Evolutionary conservation across 1,139 yeast species (phyloP), one percentile per base, ranked within the genome.

Genomic region (Kodamaea sp.): DNA sequence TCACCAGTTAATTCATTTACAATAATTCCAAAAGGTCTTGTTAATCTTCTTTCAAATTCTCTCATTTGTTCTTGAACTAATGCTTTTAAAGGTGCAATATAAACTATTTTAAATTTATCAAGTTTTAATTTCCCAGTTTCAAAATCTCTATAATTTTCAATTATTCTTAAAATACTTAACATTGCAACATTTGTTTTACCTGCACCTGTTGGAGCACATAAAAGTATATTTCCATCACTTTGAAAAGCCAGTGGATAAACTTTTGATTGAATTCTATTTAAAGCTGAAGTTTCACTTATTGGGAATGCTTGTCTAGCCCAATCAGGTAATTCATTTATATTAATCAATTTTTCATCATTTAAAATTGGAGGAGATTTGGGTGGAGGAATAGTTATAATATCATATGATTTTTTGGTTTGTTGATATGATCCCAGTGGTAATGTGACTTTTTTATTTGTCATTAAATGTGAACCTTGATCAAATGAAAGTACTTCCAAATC

Each of bases 161-260:
- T 60, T 0, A 86, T 68, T 39, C 84, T 70, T 20, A 90, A 65
- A 6, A 87, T 75, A 0, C 96, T 69, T 40, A 92, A 64, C 79
- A 92, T 74, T 0, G 98, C 98, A 27, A 90, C 95, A 59, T 92
- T 92, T 9, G 98, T 92, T 58, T 92, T 92, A 66, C 98, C 98
- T 3, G 97, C 97, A 63, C 98, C 98, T 0, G 98, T 92, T 3
- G 98, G 98, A 0, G 98, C 97, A 73, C 97, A 90, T 49, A 92
- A 67, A 15, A 92, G 66, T 35, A 92, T 58, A 50, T 90, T 92
- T 11, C 75, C 75, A 53, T 86, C 94, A 1, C 76, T 63, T 7
- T 73, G 60, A 51, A 90, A 87, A 0, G 95, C 97, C 28, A 67
- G 61, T 1, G 95, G 94, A 49, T 66, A 88, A 0, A 90, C 89